Base-by-base conservation (phyloP, 495 filamentous ascomycete species). In the Xylaria longipes region DNA sequence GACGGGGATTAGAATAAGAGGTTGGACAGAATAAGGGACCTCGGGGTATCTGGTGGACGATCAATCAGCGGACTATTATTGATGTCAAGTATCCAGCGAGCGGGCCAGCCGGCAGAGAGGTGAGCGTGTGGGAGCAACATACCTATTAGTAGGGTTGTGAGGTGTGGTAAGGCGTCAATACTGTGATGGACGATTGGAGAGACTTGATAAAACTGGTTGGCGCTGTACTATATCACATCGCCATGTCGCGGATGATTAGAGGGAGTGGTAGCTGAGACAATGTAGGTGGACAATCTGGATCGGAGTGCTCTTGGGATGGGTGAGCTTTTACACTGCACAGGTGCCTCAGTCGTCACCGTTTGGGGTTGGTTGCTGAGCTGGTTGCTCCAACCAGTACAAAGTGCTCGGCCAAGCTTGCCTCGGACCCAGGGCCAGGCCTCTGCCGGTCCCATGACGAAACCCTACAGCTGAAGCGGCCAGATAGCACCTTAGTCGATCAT, bases 381-480 rank as follows among this genome's bases (percentile, higher is more conserved):
- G 46, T 50, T 54, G 50, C 52, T 56, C 52, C 52, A 12, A 29
- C 52, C 52, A 25, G 54, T 22, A 1, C 37, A 15, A 64, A 43
- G 37, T 25, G 37, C 60, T 62, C 12, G 60, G 22, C 60, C 33
- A 29, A 46, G 61, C 61, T 43, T 22, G 11, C 35, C 37, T 39
- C n/a, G 8, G 37, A 22, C 39, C 35, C 37, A 15, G 17, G 22
- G 22, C 35, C 37, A 15, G 17, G 22, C 11, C 20, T 46, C 2
- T 37, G 39, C 60, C 68, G 35, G 71, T 46, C 45, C 65, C 62
- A 72, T 74, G 65, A 67, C 56, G 66, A 68, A 74, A 63, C 67
- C 45, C 33, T 73, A 62, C 63, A 62, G 71, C 60, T 70, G 29
- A 37, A 68, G 37, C 27, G 8, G 65, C 52, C 64, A 20, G 22